A percentile compares a stretch with the other conserved stretches of the same genome.
These are phyloP conservation scores for Acanthamoeba healyi DNA, from an alignment of 208 protist species.

Conservation along the genomic window DNA sequence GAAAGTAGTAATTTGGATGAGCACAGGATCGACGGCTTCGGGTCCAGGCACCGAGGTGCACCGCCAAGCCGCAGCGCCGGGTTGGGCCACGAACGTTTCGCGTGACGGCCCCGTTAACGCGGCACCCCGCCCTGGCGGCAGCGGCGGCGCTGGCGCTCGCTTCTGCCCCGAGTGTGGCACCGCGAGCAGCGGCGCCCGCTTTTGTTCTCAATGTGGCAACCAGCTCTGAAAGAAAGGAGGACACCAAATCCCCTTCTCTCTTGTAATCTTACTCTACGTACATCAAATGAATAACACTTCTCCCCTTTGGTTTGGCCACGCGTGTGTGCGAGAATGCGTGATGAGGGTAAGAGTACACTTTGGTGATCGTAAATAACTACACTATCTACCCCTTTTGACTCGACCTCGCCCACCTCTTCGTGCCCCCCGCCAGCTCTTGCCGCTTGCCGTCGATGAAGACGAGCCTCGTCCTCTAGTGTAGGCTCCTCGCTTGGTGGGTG, in stretches of 20 bases:
- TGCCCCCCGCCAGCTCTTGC: background rate
- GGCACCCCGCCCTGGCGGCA: background rate
- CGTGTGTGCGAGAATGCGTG: too few species aligned
- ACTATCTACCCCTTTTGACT: background rate
- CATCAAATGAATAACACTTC: background rate
- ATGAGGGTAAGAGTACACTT: too few species aligned
- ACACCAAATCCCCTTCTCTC: too few species aligned
- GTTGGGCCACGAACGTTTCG: slow-evolving; percentile 36
- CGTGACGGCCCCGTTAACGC: background rate
- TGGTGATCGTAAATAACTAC: background rate
- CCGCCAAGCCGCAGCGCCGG: background rate
- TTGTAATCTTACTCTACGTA: too few species aligned
- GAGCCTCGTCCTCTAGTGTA: background rate
- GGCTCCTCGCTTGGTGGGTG: background rate
- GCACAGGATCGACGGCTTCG: slow-evolving; percentile 15
- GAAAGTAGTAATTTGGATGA: background rate
- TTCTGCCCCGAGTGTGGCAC: slow-evolving; percentile 47
- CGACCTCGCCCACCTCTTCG: slow-evolving; percentile 4
- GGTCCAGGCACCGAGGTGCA: slow-evolving; percentile 22
- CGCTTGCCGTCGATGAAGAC: background rate
- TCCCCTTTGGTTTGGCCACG: too few species aligned
- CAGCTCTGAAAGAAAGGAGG: background rate
- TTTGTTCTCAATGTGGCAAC: slow-evolving; percentile 63
- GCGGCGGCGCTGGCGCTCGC: background rate
- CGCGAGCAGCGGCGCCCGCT: background rate